Evolutionary conservation across 2,329 filamentous ascomycete species (phyloP).

Genomic region (Beauveria brongniartii): DNA sequence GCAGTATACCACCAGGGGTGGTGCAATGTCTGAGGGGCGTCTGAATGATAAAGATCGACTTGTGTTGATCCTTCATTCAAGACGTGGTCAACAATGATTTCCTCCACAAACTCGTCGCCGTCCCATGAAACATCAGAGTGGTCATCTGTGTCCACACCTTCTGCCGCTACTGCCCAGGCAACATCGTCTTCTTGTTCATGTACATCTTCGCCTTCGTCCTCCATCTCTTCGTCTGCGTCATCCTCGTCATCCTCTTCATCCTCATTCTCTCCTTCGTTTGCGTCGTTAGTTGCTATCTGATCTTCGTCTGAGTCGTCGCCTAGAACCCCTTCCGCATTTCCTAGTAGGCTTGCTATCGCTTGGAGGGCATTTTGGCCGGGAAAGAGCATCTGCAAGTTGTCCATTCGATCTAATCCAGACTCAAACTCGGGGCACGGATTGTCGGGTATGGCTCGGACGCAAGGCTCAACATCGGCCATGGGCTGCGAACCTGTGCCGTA

Average conservation of each 20-base stretch:
- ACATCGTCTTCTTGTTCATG: not conserved
- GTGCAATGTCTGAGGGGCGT: not conserved
- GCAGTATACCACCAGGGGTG: not conserved
- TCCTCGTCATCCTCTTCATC: conserved; percentile 4
- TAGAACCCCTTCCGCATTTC: not conserved
- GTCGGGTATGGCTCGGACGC: conserved; percentile 16
- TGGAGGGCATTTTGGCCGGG: conserved; percentile 2
- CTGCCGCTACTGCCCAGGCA: not conserved
- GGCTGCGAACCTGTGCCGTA: conserved; percentile 9
- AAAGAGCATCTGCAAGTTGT: not conserved
- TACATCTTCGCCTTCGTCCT: not conserved
- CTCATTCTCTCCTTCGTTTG: not conserved
- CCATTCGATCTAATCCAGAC: not conserved
- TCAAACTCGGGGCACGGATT: conserved; percentile 21
- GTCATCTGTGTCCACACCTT: not conserved
- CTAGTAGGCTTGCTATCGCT: not conserved
- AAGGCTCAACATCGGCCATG: conserved; percentile 21
- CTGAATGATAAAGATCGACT: not conserved
- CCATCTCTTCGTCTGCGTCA: conserved; percentile 13
- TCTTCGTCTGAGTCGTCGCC: conserved; percentile 7
- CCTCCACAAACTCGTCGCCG: not conserved
- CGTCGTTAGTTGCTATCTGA: conserved; percentile 10
- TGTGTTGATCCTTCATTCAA: conserved; percentile 8
- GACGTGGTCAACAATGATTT: not conserved
- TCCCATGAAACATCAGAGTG: conserved; percentile 1